phyloP scores from a whole-genome alignment of 1,139 yeast species.

The Taphrina communis region DNA sequence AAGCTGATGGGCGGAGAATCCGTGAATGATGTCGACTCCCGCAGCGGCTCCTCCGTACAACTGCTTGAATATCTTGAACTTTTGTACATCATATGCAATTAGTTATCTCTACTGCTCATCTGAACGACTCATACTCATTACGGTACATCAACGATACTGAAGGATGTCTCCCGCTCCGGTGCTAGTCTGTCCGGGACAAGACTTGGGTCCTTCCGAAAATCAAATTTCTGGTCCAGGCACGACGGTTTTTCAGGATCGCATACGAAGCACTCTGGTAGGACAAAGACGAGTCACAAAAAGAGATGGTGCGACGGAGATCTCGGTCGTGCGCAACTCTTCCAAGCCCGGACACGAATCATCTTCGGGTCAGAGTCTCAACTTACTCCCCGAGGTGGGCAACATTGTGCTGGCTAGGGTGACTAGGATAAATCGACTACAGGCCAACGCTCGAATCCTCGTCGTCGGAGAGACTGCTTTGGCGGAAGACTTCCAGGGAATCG shows the following conservation, averaged over 20 bases:
- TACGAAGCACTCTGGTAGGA: conserved; percentile 43
- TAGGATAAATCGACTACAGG: conserved; percentile 70
- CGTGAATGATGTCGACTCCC: no score
- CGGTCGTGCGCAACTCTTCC: conserved; percentile 31
- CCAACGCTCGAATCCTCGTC: conserved; percentile 79
- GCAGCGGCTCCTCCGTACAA: no score
- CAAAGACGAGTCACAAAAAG: background rate
- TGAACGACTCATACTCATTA: no score
- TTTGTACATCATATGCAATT: no score
- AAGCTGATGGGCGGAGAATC: no score
- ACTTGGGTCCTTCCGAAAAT: conserved; percentile 44
- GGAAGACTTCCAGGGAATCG: conserved; percentile 88
- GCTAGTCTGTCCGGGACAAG: conserved; percentile 45
- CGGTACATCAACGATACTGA: no score
- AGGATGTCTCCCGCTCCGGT: background rate
- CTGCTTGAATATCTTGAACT: no score
- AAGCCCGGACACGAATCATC: conserved; percentile 2
- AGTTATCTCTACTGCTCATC: no score
- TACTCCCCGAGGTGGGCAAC: conserved; percentile 83
- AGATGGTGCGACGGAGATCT: conserved; percentile 33
- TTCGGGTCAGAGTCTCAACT: conserved; percentile 42
- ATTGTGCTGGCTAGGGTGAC: conserved; percentile 78
- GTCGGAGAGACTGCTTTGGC: conserved; percentile 60
- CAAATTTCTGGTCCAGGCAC: conserved; percentile 46
- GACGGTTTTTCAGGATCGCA: conserved; percentile 40